A percentile compares a stretch with the other conserved stretches of the same genome.
These are phyloP conservation scores for Zelopaecilomyces penicillatus DNA, from an alignment of 2,329 filamentous ascomycete genomes.

Conservation along the genomic window DNA sequence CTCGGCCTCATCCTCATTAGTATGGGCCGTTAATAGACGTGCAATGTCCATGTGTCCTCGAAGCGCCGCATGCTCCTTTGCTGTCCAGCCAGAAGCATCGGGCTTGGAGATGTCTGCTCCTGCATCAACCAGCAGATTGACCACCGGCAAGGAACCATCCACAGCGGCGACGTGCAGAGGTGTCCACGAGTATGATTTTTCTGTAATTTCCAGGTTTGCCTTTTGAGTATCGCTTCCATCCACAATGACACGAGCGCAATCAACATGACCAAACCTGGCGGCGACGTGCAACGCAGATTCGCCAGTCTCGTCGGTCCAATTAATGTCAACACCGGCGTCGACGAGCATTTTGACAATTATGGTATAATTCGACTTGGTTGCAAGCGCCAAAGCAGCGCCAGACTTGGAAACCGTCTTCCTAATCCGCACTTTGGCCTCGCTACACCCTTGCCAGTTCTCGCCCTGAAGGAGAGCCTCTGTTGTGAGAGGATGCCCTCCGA, in stretches of 20 bases:
- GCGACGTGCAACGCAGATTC: constrained; percentile 91
- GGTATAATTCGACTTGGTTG: constrained; percentile 79
- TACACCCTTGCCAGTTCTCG: constrained; percentile 65
- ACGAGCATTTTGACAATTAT: constrained; percentile 81
- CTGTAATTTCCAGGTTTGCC: constrained; percentile 65
- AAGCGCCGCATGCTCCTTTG: constrained; percentile 84
- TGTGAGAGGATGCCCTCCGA: constrained; percentile 81
- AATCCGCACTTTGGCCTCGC: constrained; percentile 52
- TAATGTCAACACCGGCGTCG: constrained; percentile 83
- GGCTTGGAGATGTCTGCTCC: constrained; percentile 66
- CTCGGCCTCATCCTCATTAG: constrained; percentile 22
- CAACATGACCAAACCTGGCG: constrained; percentile 74
- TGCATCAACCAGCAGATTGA: constrained; percentile 67
- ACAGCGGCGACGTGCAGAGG: constrained; percentile 90
- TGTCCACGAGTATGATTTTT: constrained; percentile 87
- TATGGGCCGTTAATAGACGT: constrained; percentile 51
- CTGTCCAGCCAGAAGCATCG: constrained; percentile 89
- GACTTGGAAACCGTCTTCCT: constrained; percentile 70
- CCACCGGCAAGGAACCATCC: constrained; percentile 70
- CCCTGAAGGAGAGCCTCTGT: constrained; percentile 73
- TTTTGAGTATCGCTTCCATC: constrained; percentile 62
- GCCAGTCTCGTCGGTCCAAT: constrained; percentile 82
- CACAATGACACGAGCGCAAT: constrained; percentile 71
- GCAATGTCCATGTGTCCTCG: constrained; percentile 82
- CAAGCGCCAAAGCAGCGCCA: constrained; percentile 78